phyloP scores from a whole-genome alignment of 2,329 filamentous ascomycete species.

The Aaosphaeria arxii region DNA sequence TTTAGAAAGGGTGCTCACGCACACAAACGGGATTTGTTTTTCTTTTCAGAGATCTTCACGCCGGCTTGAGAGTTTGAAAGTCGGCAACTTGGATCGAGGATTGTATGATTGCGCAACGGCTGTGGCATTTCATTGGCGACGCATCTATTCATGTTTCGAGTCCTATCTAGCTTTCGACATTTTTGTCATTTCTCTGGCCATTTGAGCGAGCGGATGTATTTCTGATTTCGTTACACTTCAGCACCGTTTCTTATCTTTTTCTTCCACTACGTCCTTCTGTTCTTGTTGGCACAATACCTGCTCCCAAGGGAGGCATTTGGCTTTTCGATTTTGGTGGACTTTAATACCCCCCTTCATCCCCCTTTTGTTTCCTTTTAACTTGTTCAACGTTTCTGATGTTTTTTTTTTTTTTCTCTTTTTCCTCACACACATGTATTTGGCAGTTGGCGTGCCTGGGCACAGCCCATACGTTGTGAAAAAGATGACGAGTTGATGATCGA shows the following conservation, averaged over 20 bases:
- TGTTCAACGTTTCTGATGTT: background rate
- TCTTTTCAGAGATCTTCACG: conserved; percentile 4
- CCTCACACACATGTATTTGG: too few relatives aligned
- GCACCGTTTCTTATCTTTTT: background rate
- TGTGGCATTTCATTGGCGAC: conserved; percentile 8
- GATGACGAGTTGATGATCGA: background rate
- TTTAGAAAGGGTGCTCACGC: conserved; percentile 38
- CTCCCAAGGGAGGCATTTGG: conserved; percentile 10
- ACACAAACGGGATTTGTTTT: conserved; percentile 13
- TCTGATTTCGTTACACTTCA: background rate
- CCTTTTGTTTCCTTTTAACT: background rate
- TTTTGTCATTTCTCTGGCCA: background rate
- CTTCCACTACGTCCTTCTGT: background rate
- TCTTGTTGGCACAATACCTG: conserved; percentile 12
- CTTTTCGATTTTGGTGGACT: conserved; percentile 7
- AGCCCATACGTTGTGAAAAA: background rate
- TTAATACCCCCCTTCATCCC: conserved; percentile 13
- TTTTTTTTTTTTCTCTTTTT: background rate
- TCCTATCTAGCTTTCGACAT: background rate
- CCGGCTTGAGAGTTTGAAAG: conserved; percentile 19
- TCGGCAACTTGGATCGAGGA: conserved; percentile 17
- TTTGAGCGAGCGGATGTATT: conserved; percentile 8
- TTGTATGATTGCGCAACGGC: conserved; percentile 22
- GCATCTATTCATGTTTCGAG: background rate
- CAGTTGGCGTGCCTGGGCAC: too few relatives aligned